Percentiles rank a stretch among this genome's conserved stretches.
Evolutionary conservation across 2,329 filamentous ascomycete genomes (phyloP).

Genomic region (Sarocladium brachiariae): DNA sequence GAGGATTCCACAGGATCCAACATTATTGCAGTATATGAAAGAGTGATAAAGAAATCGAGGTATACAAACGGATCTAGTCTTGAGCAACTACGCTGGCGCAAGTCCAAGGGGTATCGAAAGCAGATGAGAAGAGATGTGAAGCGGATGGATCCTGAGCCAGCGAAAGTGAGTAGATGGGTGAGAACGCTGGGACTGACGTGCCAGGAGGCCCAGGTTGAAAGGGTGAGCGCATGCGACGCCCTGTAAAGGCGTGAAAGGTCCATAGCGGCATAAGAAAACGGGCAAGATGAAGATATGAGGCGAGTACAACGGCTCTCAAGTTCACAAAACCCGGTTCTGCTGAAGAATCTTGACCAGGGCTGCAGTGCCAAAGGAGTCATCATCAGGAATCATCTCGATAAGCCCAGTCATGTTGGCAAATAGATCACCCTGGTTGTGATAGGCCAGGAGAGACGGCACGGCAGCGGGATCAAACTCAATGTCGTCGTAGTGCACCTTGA

Average conservation of each 20-base stretch:
- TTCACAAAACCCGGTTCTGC: conserved; percentile 44
- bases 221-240: no score
- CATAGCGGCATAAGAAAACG: no score
- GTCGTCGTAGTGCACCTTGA: conserved; percentile 85
- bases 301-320: no score
- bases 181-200: neutral
- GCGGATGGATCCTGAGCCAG: neutral
- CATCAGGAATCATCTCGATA: conserved; percentile 74
- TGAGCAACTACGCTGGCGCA: neutral
- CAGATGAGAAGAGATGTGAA: conserved; percentile 1
- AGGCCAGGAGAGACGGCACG: conserved; percentile 82
- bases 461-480: conserved; percentile 90
- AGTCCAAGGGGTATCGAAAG: conserved; percentile 1
- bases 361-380: conserved; percentile 50
- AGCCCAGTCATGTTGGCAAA: conserved; percentile 86
- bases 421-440: conserved; percentile 79
- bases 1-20: neutral
- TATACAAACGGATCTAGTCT: neutral
- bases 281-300: neutral
- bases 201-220: no score
- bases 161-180: neutral
- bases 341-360: conserved; percentile 46
- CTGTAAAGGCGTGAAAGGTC: no score
- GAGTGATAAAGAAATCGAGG: neutral
- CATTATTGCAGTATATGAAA: neutral